Evolutionary conservation across 805 yeast genomes (phyloP).

Genomic region (Candida palmyrensis): DNA sequence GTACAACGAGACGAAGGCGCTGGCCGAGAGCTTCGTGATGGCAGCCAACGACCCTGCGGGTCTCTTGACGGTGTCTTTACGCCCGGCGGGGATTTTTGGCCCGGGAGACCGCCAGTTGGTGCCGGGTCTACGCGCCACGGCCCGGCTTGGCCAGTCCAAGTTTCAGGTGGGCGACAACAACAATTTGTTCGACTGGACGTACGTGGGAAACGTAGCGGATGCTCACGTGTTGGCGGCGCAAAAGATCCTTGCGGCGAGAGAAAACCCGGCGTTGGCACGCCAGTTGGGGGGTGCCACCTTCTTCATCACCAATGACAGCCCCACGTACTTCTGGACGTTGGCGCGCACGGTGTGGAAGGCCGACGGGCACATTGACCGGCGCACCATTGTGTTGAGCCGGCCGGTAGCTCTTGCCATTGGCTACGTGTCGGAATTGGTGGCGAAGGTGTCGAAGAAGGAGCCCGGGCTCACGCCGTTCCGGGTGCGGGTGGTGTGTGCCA

Average conservation of each 20-base stretch:
- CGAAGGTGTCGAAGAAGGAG: slow-evolving; percentile 70
- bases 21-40: slow-evolving; percentile 80
- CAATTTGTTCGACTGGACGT: slow-evolving; percentile 94
- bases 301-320: slow-evolving; percentile 89
- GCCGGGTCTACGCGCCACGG: slow-evolving; percentile 84
- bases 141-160: slow-evolving; percentile 78
- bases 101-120: slow-evolving; percentile 97
- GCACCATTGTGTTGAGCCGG: slow-evolving; percentile 62
- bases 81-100: slow-evolving; percentile 98
- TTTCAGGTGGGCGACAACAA: slow-evolving; percentile 94
- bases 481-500: slow-evolving; percentile 88
- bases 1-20: slow-evolving; percentile 90
- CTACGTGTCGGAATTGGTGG: slow-evolving; percentile 69
- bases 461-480: slow-evolving; percentile 96
- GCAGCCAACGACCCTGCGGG: slow-evolving; percentile 56
- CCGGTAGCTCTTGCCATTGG: slow-evolving; percentile 81
- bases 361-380: slow-evolving; percentile 76
- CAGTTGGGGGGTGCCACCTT: slow-evolving; percentile 80
- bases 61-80: slow-evolving; percentile 74
- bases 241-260: slow-evolving; percentile 59
- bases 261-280: slow-evolving; percentile 34
- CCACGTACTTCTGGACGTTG: slow-evolving; percentile 94
- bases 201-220: slow-evolving; percentile 97
- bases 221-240: slow-evolving; percentile 92
- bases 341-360: slow-evolving; percentile 97